phyloP scores from a whole-genome alignment of 495 filamentous ascomycete species.

The Filosporella fistucella region DNA sequence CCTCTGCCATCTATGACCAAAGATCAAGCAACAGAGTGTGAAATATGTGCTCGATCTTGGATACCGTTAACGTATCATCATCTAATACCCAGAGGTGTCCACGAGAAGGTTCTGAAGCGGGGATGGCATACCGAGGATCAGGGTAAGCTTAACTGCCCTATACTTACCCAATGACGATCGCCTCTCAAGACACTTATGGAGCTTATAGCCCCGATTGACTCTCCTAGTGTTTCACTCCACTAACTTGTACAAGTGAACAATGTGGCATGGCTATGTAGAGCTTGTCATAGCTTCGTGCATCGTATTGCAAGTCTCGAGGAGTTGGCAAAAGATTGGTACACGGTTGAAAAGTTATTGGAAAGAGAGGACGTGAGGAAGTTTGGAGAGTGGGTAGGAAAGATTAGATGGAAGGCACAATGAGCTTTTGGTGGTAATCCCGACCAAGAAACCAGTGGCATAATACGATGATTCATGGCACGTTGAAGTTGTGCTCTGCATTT shows the following conservation, averaged over 20 bases:
- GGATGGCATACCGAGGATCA: slow-evolving; percentile 77
- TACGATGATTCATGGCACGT: neutral
- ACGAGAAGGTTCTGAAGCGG: slow-evolving; percentile 72
- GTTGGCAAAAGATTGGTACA: slow-evolving; percentile 69
- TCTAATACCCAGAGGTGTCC: slow-evolving; percentile 70
- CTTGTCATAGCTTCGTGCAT: slow-evolving; percentile 86
- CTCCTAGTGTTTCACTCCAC: too few species aligned
- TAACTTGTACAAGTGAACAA: too few species aligned
- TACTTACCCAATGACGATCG: too few species aligned
- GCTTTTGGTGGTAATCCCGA: neutral
- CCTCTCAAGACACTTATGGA: too few species aligned
- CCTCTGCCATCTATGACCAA: slow-evolving; percentile 55
- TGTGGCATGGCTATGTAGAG: slow-evolving; percentile 86
- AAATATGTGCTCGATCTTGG: slow-evolving; percentile 77
- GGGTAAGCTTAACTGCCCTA: too few species aligned
- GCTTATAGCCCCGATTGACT: too few species aligned
- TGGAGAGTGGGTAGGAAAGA: slow-evolving; percentile 59
- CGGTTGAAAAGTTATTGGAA: slow-evolving; percentile 61
- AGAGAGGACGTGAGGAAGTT: slow-evolving; percentile 71
- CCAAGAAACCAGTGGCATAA: too few species aligned
- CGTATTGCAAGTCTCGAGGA: slow-evolving; percentile 72
- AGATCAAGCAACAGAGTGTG: slow-evolving; percentile 50
- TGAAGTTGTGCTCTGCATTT: slow-evolving; percentile 1
- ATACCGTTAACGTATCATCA: slow-evolving; percentile 81
- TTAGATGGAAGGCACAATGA: slow-evolving; percentile 60